These are phyloP conservation scores for Rhizomucor miehei DNA, from an alignment of 371 early-diverging fungal species.

Conservation along the genomic window DNA sequence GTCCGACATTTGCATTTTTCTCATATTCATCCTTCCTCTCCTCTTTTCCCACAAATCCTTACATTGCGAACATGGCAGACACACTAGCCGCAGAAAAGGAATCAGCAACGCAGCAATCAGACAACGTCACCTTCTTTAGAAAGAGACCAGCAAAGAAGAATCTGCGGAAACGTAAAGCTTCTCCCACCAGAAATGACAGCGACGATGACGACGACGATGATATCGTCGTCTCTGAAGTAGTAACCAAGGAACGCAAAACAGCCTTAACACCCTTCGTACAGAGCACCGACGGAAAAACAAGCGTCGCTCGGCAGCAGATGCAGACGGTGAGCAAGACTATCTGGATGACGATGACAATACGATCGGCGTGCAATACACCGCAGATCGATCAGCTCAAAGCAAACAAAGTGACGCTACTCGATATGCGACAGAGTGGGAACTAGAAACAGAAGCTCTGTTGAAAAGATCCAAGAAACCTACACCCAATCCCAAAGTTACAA, in stretches of 20 bases:
- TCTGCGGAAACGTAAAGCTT: constrained; percentile 26
- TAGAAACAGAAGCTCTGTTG: constrained; percentile 38
- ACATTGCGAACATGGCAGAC: no score
- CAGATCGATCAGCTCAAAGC: constrained; percentile 40
- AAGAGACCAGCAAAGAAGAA: constrained; percentile 55
- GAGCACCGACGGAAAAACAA: constrained; percentile 36
- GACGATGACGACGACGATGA: constrained; percentile 39
- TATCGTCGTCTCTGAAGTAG: constrained; percentile 33
- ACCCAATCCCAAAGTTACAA: constrained; percentile 31
- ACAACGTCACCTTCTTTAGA: constrained; percentile 54
- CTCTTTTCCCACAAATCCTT: no score
- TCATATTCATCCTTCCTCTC: no score
- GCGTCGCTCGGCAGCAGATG: constrained; percentile 10
- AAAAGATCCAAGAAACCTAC: constrained; percentile 33
- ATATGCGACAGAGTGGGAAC: constrained; percentile 48
- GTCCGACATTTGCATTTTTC: no score
- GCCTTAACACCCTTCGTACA: constrained; percentile 40
- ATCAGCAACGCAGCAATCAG: neutral
- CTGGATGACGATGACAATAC: constrained; percentile 40
- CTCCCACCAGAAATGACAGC: constrained; percentile 23
- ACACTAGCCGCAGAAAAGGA: no score
- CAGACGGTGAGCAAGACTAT: constrained; percentile 24
- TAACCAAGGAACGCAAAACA: constrained; percentile 50
- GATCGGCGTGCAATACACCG: constrained; percentile 54
- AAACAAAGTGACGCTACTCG: constrained; percentile 54